Base-by-base conservation (phyloP, 345 rosid species). In the Draba incana region DNA sequence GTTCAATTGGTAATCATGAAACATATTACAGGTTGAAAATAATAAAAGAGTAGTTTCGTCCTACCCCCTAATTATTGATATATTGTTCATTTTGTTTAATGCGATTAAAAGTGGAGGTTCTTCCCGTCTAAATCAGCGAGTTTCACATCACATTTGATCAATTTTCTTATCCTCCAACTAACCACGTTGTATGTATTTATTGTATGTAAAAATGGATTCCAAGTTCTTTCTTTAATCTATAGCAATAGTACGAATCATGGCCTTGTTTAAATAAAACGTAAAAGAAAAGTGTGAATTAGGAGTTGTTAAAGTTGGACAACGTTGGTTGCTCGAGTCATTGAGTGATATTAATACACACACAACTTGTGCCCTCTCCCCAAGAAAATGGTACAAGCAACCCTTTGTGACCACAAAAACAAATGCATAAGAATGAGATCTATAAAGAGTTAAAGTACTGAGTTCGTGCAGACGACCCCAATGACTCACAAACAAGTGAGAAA, bases 81-180 rank as follows among this genome's bases (percentile, higher is more conserved):
- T 50, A 6, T 8, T n/a, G 35, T 52, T 62, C 39, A 28, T 53
- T 44, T 62, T 43, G 62, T 43, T 70, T 53, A 70, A 62, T 62
- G 48, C 57, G 11, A 47, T 11, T 37, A 30, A 27, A 47, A 38
- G 46, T 15, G 37, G 54, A 52, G 8, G 62, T 42, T 30, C 52
- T 16, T 39, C 44, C 60, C 14, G 15, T 50, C 74, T 10, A 59
- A 59, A 60, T 24, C 59, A 69, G 45, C 13, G 44, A 39, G 44
- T 44, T 28, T 57, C 54, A 37, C 27, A 24, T 33, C 38, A 35
- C 9, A 30, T n/a, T 5, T 35, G 38, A 5, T 13, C 14, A 33
- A 28, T 8, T 6, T 35, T 4, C 10, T 48, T 14, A 4, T 15
- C 39, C 6, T n/a, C 2, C 8, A 48, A 27, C 41, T n/a, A 57